Conservation (phyloP, 805 yeast genomes). For the Hanseniaspora taiwanica region DNA sequence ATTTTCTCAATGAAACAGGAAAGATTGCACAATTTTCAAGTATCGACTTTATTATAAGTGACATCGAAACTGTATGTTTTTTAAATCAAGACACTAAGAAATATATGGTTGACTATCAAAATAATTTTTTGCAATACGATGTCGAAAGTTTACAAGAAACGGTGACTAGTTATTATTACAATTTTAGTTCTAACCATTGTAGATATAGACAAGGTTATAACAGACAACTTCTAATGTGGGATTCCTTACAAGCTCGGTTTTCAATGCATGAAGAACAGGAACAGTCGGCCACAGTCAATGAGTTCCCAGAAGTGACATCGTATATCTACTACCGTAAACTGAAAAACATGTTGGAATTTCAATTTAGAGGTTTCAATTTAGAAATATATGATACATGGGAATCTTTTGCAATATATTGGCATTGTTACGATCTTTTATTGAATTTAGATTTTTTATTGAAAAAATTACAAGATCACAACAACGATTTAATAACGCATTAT, state of each 20-base stretch:
- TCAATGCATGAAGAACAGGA: conserved; percentile 48
- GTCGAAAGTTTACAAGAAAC: conserved; percentile 1
- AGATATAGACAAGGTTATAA: conserved; percentile 69
- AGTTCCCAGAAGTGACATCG: conserved; percentile 18
- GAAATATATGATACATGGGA: conserved; percentile 67
- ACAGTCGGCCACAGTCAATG: conserved; percentile 6
- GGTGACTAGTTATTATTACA: neutral
- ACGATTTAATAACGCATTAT: conserved; percentile 24
- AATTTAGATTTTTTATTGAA: conserved; percentile 33
- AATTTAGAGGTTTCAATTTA: conserved; percentile 60
- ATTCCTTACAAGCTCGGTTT: conserved; percentile 63
- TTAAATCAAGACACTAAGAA: conserved; percentile 2
- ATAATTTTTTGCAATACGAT: neutral
- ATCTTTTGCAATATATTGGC: conserved; percentile 54
- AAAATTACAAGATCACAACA: conserved; percentile 15
- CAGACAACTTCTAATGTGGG: conserved; percentile 49
- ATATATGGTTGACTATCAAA: neutral
- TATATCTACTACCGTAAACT: conserved; percentile 59
- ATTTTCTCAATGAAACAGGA: conserved; percentile 51
- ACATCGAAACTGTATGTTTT: conserved; percentile 2
- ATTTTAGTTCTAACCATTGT: conserved; percentile 43
- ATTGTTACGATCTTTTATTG: conserved; percentile 36
- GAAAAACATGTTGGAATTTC: conserved; percentile 57
- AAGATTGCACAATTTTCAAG: conserved; percentile 17
- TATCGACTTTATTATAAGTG: conserved; percentile 1